Percentiles rank a stretch among this genome's conserved stretches.
These are phyloP conservation scores for Darksidea phi DNA, from an alignment of 495 filamentous ascomycete genomes.

Conservation along the genomic window DNA sequence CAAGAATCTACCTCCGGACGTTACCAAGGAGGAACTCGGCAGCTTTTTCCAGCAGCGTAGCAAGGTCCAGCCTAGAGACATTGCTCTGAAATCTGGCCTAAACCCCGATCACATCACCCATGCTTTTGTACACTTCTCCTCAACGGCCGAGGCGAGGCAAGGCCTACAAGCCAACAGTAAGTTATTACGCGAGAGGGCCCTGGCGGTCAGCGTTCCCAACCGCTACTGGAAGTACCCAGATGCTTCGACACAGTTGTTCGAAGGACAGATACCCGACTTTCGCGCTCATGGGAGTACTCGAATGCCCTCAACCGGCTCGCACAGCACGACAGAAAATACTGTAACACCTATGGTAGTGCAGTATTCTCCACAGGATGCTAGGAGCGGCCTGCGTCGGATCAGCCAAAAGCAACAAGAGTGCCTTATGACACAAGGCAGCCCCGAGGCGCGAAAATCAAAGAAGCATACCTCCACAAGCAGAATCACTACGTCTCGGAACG, in stretches of 20 bases:
- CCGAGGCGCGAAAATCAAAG: conserved; percentile 17
- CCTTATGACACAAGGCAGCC: conserved; percentile 1
- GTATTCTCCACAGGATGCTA: conserved; percentile 33
- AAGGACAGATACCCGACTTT: no score
- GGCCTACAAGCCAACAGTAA: neutral
- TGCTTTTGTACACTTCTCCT: conserved; percentile 6
- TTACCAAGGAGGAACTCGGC: no score
- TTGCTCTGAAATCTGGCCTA: neutral
- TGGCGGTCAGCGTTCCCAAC: neutral
- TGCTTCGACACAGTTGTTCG: neutral
- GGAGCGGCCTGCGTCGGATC: conserved; percentile 11
- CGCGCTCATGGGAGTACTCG: neutral
- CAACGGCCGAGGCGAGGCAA: conserved; percentile 9
- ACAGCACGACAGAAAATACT: neutral
- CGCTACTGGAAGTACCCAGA: conserved; percentile 7
- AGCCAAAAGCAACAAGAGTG: neutral
- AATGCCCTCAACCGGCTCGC: neutral
- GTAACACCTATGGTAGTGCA: neutral
- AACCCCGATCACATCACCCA: neutral
- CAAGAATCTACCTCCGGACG: no score
- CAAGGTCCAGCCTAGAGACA: no score
- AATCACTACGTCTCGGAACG: neutral
- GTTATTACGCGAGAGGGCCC: neutral
- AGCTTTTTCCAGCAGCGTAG: no score
- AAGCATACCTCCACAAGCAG: conserved; percentile 4